Base-by-base conservation (phyloP, 1,139 yeast genomes). In the Yamadazyma taylorii region DNA sequence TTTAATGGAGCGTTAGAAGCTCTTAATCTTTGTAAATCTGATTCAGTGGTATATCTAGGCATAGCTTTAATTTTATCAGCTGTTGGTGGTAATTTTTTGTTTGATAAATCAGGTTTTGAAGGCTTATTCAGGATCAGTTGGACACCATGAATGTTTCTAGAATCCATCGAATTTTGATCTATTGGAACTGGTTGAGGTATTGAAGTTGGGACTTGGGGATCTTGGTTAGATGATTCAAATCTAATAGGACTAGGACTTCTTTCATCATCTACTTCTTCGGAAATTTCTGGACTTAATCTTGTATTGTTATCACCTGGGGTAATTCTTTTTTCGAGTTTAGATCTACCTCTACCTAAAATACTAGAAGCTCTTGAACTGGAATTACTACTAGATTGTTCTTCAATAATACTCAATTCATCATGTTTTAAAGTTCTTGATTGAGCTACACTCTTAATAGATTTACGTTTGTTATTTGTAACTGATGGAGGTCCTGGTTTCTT, bases 361-460 rank as follows among this genome's bases (percentile, higher is more conserved):
- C 69, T 67, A 6, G 69, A 52, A 11, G 42, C 43, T 44, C 73
- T 53, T 4, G 72, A 63, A 36, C 59, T 53, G 10, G 52, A 56
- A 21, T 51, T 56, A 35, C 48, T 43, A 16, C 53, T 53, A 10
- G 73, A 60, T 27, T 55, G 61, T 42, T 71, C 77, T 46, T 70
- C 75, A 25, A 71, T 70, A 12, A 69, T 60, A 48, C 77, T 71
- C 39, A 71, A 58, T 33, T 64, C 73, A 45, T 69, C 73, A 4
- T 47, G 47, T 13, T 51, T 45, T 36, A 52, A 36, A 11, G 46
- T 35, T 17, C 48, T 52, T 11, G 48, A 45, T 27, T 50, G 53
- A 23, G 45, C 40, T 1, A 43, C 43, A 10, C 47, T 40, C 36
- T 53, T 57, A 35, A 45, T 47, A 3, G 56, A 47, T 31, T 55